Evolutionary conservation across 2,329 filamentous ascomycete species (phyloP), one percentile per base, ranked within the genome.

Genomic region (Chrysoporthe cubensis): DNA sequence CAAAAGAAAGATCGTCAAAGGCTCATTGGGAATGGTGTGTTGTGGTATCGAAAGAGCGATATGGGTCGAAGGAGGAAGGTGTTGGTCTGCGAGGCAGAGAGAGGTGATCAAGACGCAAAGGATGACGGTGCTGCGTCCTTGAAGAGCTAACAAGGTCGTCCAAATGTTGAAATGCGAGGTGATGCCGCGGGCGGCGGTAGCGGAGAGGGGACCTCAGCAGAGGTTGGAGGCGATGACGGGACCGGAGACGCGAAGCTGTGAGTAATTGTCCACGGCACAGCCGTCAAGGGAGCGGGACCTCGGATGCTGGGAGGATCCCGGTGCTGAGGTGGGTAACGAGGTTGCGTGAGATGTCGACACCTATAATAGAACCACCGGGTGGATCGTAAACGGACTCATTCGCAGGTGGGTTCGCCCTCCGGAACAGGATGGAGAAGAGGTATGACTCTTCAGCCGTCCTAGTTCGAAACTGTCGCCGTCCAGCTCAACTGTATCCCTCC

Each of bases 371-470:
- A 79, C 77, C 76, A 77, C 75, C 77, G 78, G 76, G 75, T 74
- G 71, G 72, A 74, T 76, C 75, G 74, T 72, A 72, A 71, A 75
- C 73, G 78, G 78, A 75, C 78, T 78, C 80, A 82, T 82, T 76
- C 79, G 79, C 75, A 72, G 72, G 68, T 71, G 68, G 65, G 71
- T 74, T 71, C 74, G 74, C 75, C 73, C 44, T 81, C 76, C 73
- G 26, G 78, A 80, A 79, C 75, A 80, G 78, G 78, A 75, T 76
- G 78, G 79, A 83, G 79, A 81, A 80, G 59, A 46, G 59, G 43
- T 44, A 78, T 83, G 78, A 84, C 82, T 84, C 82, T 80, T 80
- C 77, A 70, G 71, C 76, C 76, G 73, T 69, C 76, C 76, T 75
- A 75, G 76, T 76, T 76, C 76, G 71, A 69, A 69, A 44, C 54